Base-by-base conservation (phyloP, 176 grass and related monocot species). In the Guadua angustifolia region DNA sequence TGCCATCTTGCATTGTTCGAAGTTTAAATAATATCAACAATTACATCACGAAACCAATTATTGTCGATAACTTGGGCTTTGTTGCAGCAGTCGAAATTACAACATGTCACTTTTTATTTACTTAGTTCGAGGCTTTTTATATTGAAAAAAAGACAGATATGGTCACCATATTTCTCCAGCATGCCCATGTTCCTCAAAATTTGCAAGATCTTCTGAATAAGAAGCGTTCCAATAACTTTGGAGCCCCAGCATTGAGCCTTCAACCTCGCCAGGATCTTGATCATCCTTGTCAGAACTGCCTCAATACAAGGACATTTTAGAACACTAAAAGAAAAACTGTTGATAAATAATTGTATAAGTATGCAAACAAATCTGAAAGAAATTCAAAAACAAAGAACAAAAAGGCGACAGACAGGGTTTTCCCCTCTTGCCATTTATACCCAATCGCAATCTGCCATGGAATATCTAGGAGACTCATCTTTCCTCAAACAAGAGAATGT, bases 211-310 rank as follows among this genome's bases (percentile, higher is more conserved):
- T 83, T 99, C 91, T 11, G 89, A 87, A 82, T 99, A 99, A 89
- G 91, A 88, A 77, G 93, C 71, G 29, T 99, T 85, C 96, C 96
- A 99, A 86, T 95, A 95, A 85, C 91, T 95, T 85, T 95, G 96
- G 8, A 99, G 83, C 44, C 96, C 96, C 26, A 99, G 55, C 80
- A 95, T 71, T 81, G 96, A 99, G 77, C 85, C 83, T 88, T 99
- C 96, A 71, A 84, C 63, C n/a, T 99, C 93, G 10, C 49, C 71
- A 40, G 83, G 66, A 89, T 95, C 93, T 84, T 87, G 50, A 49
- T 86, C 93, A 17, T 95, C 96, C 86, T 95, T 95, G 40, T 99
- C 96, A 73, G 93, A 95, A 95, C 96, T 92, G 63, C 40, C 8
- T 8, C 2, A 68, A 36, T 71, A 79, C 5, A 66, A 79, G 26